phyloP scores from a whole-genome alignment of 768 basidiomycete genomes.

The Sutorius australiensis region DNA sequence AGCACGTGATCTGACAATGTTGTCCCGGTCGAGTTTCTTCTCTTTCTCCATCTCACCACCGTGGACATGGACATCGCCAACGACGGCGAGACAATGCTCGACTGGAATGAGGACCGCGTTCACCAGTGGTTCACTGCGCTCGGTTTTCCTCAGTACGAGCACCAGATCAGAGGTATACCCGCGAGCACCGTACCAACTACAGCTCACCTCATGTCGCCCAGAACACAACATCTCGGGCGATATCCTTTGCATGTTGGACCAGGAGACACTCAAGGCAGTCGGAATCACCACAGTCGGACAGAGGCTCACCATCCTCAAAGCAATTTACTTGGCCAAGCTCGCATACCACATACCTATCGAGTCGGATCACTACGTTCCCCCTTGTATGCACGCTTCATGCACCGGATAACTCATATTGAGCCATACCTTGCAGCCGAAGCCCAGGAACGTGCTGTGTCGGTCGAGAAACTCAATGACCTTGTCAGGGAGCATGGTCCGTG shows the following conservation, averaged over 20 bases:
- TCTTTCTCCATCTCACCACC: background rate
- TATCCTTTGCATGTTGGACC: constrained; percentile 76
- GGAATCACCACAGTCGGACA: constrained; percentile 92
- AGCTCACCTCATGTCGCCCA: constrained; percentile 29
- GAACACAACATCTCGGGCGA: constrained; percentile 94
- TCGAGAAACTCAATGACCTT: constrained; percentile 64
- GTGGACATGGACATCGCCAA: constrained; percentile 30
- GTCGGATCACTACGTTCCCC: constrained; percentile 81
- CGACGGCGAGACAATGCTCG: constrained; percentile 37
- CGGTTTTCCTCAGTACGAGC: constrained; percentile 84
- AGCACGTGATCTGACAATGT: constrained; percentile 18
- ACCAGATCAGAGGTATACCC: constrained; percentile 65
- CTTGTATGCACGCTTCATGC: constrained; percentile 55
- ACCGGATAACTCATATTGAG: background rate
- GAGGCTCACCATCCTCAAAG: constrained; percentile 85
- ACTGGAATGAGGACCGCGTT: constrained; percentile 79
- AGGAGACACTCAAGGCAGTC: constrained; percentile 79
- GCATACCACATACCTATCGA: constrained; percentile 80
- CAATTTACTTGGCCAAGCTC: constrained; percentile 86
- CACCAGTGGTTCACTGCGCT: constrained; percentile 71
- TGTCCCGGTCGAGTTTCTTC: constrained; percentile 1
- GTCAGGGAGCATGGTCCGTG: constrained; percentile 71
- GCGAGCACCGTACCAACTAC: background rate
- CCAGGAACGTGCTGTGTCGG: constrained; percentile 51
- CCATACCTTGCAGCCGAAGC: constrained; percentile 46